A percentile compares a stretch with the other conserved stretches of the same genome.
phyloP scores from a whole-genome alignment of 306 rosid species.

The Spatholobus suberectus region DNA sequence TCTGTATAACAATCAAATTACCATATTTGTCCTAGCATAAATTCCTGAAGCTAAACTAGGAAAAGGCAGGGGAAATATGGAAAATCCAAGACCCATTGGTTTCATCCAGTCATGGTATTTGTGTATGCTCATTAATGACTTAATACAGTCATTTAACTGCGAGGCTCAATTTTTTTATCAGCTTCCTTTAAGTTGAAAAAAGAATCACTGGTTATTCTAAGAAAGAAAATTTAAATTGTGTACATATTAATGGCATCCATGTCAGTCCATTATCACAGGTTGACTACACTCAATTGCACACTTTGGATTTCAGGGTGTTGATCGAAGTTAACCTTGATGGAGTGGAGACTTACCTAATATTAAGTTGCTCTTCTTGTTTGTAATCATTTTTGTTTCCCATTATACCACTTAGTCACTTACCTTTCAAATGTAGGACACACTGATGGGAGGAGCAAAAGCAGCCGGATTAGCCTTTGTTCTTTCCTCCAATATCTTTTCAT shows the following conservation, averaged over 20 bases:
- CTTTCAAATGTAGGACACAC: neutral
- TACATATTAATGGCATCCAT: no score
- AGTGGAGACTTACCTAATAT: slow-evolving; percentile 9
- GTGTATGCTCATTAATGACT: neutral
- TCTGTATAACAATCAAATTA: neutral
- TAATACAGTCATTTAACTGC: neutral
- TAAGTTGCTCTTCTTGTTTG: neutral
- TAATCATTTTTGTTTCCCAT: no score
- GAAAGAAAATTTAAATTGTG: neutral
- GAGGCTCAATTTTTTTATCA: neutral
- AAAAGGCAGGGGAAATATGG: no score
- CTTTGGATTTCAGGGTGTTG: neutral
- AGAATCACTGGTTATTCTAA: neutral
- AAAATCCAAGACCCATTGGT: no score
- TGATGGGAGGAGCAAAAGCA: no score
- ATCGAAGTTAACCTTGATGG: neutral
- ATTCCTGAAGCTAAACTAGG: neutral
- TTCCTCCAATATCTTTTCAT: slow-evolving; percentile 16
- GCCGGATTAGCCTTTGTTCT: neutral
- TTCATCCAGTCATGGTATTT: neutral
- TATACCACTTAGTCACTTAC: neutral
- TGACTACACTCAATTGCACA: neutral
- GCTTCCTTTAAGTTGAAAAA: no score
- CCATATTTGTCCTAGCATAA: neutral
- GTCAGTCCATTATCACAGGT: neutral